Conservation (phyloP, 148 eudicot species). For the Euryodendron excelsum region DNA sequence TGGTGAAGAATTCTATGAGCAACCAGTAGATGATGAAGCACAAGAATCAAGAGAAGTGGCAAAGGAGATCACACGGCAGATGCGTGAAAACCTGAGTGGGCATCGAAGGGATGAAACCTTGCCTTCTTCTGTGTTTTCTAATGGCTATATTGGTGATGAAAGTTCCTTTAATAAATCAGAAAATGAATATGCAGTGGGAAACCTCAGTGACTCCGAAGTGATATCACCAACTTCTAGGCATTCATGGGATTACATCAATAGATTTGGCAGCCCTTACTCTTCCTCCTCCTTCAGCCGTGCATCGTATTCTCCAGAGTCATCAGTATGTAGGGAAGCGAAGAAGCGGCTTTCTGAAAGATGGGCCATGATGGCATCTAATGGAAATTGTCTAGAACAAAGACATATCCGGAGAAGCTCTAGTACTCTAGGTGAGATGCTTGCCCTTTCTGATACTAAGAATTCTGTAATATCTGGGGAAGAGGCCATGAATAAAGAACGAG, state of each 20-base stretch:
- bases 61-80: constrained; percentile 62
- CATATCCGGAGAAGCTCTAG: constrained; percentile 67
- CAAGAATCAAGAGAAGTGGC: constrained; percentile 73
- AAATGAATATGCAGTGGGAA: constrained; percentile 54
- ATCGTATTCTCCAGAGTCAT: constrained; percentile 86
- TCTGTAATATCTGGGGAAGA: constrained; percentile 42
- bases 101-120: constrained; percentile 68
- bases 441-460: constrained; percentile 78
- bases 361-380: constrained; percentile 80
- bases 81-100: constrained; percentile 57
- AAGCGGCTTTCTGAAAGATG: constrained; percentile 98
- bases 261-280: constrained; percentile 58
- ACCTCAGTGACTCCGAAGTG: constrained; percentile 78
- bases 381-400: constrained; percentile 52
- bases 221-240: constrained; percentile 79
- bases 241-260: constrained; percentile 88
- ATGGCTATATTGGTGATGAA: constrained; percentile 84
- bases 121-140: constrained; percentile 72
- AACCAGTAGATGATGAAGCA: constrained; percentile 48
- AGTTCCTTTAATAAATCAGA: constrained; percentile 83
- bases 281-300: constrained; percentile 68
- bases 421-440: constrained; percentile 96
- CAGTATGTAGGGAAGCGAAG: constrained; percentile 95
- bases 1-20: constrained; percentile 37
- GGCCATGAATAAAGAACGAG: constrained; percentile 31